phyloP scores from a whole-genome alignment of 768 basidiomycete species.

The Tubosaeta sp. region DNA sequence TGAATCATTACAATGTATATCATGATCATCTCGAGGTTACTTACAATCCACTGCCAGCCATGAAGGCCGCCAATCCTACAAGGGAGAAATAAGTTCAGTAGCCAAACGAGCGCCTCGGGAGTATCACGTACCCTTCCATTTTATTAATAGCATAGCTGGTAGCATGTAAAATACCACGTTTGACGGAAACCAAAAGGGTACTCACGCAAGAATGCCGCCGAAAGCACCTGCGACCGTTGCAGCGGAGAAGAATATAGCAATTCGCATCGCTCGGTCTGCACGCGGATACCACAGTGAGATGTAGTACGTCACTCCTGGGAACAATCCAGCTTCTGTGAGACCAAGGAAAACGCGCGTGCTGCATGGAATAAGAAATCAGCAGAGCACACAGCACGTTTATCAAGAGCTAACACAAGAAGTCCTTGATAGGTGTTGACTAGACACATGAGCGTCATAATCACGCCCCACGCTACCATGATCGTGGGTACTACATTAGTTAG shows the following conservation, averaged over 20 bases:
- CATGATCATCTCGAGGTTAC: conserved; percentile 1
- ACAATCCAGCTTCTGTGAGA: conserved; percentile 44
- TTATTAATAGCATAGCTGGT: conserved; percentile 33
- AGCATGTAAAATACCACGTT: background rate
- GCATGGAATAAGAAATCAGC: background rate
- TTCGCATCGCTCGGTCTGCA: conserved; percentile 51
- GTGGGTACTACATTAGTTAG: conserved; percentile 32
- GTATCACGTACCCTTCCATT: conserved; percentile 31
- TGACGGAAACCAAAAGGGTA: background rate
- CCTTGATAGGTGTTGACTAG: conserved; percentile 32
- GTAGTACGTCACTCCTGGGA: conserved; percentile 40
- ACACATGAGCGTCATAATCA: conserved; percentile 38
- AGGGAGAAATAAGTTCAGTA: background rate
- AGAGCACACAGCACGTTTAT: background rate
- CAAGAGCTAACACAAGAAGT: conserved; percentile 26
- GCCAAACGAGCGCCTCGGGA: background rate
- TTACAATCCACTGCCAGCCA: conserved; percentile 38
- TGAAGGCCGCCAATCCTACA: conserved; percentile 27
- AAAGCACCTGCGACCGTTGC: conserved; percentile 52
- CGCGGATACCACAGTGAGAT: conserved; percentile 60
- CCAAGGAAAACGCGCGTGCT: conserved; percentile 44
- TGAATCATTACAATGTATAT: conserved; percentile 4
- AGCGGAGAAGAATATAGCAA: conserved; percentile 62
- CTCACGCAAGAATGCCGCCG: conserved; percentile 48
- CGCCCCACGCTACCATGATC: conserved; percentile 39